Evolutionary conservation across 2,329 filamentous ascomycete genomes (phyloP), one percentile per base, ranked within the genome.

Genomic region (Fusarium penzigii): DNA sequence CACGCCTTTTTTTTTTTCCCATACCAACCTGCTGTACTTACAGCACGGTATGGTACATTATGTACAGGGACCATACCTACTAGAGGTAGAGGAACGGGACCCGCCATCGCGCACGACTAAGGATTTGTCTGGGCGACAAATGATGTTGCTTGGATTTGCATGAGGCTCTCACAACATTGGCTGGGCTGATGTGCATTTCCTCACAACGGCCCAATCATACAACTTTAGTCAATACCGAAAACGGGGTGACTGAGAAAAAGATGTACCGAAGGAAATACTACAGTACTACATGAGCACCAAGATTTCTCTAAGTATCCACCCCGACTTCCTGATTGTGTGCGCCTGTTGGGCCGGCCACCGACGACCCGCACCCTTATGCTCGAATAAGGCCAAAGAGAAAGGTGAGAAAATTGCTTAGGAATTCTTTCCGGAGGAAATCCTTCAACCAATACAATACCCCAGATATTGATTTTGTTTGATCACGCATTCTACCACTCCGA

Each of bases 261-360:
- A 16, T 40, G 9, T 12, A 40, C 36, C 32, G 32, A 36, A 36
- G 10, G 13, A 14, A 36, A 36, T 11, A 32, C 7, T 32, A 32
- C 29, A 32, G 16, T 49, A n/a, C n/a, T n/a, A 49, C 41, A 44
- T 55, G 46, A 29, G 39, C 39, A 51, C 20, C n/a, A 32, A 43
- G 51, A 49, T 48, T 25, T 25, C 20, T 25, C 4, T 5, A 25
- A 25, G 20, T 25, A 25, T 36, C 63, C 63, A 65, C 63, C 63
- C 63, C 63, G 63, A 65, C 61, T 65, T 65, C 63, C 63, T 65
- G 59, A 52, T 62, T 57, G 52, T 48, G 47, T 44, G 56, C 51
- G 44, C 50, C 32, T 52, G 59, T 58, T 64, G 57, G 57, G 51
- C 61, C 62, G 57, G 51, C 61, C 62, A 66, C 64, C 63, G 64